A percentile compares a stretch with the other conserved stretches of the same genome.
These are phyloP conservation scores for Sesbania bispinosa DNA, from an alignment of 306 rosid species.

Conservation along the genomic window DNA sequence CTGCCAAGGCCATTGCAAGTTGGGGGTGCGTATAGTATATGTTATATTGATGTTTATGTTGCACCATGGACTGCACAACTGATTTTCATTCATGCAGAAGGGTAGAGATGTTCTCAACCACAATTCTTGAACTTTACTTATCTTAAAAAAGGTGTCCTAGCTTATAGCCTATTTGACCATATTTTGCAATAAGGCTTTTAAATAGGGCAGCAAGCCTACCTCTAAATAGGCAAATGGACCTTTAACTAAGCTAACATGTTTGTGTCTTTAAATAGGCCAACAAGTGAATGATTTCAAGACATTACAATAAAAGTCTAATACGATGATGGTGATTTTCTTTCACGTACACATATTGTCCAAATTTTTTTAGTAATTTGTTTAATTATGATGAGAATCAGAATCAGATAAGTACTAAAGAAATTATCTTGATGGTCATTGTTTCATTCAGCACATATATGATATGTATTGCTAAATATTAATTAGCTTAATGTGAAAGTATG, in stretches of 20 bases:
- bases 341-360: background rate
- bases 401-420: background rate
- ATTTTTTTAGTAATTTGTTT: background rate
- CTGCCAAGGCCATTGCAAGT: constrained; percentile 82
- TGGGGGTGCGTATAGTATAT: constrained; percentile 73
- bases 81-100: background rate
- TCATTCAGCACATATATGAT: background rate
- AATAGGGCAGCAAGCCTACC: background rate
- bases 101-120: too few species aligned
- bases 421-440: background rate
- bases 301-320: background rate
- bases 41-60: background rate
- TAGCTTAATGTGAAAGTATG: background rate
- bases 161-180: background rate
- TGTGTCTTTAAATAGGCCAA: background rate
- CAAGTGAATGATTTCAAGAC: background rate
- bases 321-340: background rate
- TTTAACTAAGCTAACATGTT: background rate
- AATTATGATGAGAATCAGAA: background rate
- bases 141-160: background rate
- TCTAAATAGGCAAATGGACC: background rate
- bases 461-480: background rate
- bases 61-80: too few species aligned
- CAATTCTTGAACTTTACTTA: too few species aligned
- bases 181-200: background rate